Evolutionary conservation across 179 eudicot genomes (phyloP), one percentile per base, ranked within the genome.

Genomic region (Spinacia oleracea): DNA sequence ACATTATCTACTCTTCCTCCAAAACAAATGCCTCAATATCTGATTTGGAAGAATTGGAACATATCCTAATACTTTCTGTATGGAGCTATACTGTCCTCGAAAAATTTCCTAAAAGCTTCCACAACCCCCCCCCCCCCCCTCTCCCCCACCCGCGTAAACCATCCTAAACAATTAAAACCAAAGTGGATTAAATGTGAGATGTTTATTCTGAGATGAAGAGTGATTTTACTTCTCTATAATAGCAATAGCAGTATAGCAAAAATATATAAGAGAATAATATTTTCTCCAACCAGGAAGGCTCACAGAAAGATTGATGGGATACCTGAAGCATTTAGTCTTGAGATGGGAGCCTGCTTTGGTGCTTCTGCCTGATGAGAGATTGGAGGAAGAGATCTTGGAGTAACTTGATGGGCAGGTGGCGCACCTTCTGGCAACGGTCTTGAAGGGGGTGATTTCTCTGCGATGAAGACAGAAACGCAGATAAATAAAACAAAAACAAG

Each of bases 281-380:
- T 16, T 14, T 20, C 59, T 32, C 29, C 9, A 10, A 50, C 59
- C 40, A 34, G 32, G 7, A 53, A 67, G 21, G 31, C 45, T 50
- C 64, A 80, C 64, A 59, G 31, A 70, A 62, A 70, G 53, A 82
- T 50, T 21, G 56, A 43, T 51, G 43, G 29, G 12, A 58, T 75
- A 83, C 85, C 85, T 83, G 83, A 76, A 65, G 63, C 70, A 76
- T 79, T 83, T 38, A 72, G 43, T 55, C 80, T 76, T 46, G 60
- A 29, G 27, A 80, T 45, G 23, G 80, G 70, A 58, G 80, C 63
- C 20, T 79, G 80, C 80, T 76, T 76, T 38, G 85, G 85, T 63
- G 85, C 80, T 78, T 72, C 85, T 64, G 48, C 51, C 27, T 73
- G 83, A 65, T 83, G 83, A 81, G 71, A 45, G 46, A 20, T 65